Conservation (phyloP, 176 grass and related monocot genomes). For the Tillandsia fasciculata region DNA sequence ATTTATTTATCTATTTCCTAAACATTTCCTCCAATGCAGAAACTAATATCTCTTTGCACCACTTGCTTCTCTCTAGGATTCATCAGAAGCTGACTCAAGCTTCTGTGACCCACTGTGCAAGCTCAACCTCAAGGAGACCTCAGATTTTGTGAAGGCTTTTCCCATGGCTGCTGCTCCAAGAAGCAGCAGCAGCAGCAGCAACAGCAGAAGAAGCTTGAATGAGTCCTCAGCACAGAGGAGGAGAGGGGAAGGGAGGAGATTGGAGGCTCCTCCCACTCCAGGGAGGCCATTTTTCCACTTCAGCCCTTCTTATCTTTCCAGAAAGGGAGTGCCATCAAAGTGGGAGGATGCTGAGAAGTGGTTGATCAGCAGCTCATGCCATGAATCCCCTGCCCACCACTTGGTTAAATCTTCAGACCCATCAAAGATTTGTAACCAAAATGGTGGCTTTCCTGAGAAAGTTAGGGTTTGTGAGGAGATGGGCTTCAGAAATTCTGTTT, state of each 20-base stretch:
- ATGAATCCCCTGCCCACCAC: slow-evolving; percentile 23
- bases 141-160: slow-evolving; percentile 52
- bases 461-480: slow-evolving; percentile 16
- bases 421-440: slow-evolving; percentile 33
- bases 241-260: slow-evolving; percentile 23
- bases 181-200: slow-evolving; percentile 34
- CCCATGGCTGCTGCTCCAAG: slow-evolving; percentile 40
- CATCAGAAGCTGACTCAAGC: slow-evolving; percentile 16
- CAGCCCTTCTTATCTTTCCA: slow-evolving; percentile 29
- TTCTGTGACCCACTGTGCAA: slow-evolving; percentile 40
- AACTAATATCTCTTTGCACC: slow-evolving; percentile 1
- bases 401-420: slow-evolving; percentile 33
- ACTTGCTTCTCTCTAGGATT: slow-evolving; percentile 32
- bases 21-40: not conserved
- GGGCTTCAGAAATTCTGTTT: slow-evolving; percentile 1
- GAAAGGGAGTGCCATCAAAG: slow-evolving; percentile 72
- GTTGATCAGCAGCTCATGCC: slow-evolving; percentile 34
- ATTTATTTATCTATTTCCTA: not conserved
- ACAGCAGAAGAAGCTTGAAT: slow-evolving; percentile 18
- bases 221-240: slow-evolving; percentile 40
- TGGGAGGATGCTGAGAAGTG: slow-evolving; percentile 99
- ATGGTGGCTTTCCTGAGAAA: slow-evolving; percentile 19
- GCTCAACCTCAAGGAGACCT: slow-evolving; percentile 45
- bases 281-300: slow-evolving; percentile 45
- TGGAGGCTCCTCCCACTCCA: slow-evolving; percentile 36